Conservation (phyloP, 352 stramenopile species). For the Thalassiosira livingstoniorum region DNA sequence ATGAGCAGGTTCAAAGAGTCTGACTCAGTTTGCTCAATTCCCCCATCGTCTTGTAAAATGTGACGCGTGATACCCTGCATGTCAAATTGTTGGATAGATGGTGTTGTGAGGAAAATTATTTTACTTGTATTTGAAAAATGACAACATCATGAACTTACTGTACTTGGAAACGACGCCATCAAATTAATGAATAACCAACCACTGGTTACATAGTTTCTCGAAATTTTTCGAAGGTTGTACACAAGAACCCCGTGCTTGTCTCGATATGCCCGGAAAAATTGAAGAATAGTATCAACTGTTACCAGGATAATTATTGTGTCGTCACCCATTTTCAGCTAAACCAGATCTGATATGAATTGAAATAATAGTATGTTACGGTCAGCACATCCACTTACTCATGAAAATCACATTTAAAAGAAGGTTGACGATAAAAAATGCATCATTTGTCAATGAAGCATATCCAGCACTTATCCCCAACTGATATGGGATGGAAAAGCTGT, state of each 20-base stretch:
- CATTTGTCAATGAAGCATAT: slow-evolving; percentile 29
- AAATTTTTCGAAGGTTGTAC: slow-evolving; percentile 11
- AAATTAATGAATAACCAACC: slow-evolving; percentile 27
- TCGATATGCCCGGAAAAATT: slow-evolving; percentile 35
- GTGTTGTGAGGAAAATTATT: no score
- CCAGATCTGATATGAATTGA: neutral
- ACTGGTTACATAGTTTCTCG: slow-evolving; percentile 14
- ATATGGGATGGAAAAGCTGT: slow-evolving; percentile 64
- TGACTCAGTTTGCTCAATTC: neutral
- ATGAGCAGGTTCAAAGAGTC: neutral
- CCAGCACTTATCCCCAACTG: slow-evolving; percentile 66
- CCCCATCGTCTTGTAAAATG: no score
- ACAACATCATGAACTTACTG: neutral
- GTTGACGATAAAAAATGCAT: slow-evolving; percentile 25
- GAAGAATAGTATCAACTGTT: slow-evolving; percentile 31
- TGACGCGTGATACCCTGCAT: no score
- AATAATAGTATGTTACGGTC: neutral
- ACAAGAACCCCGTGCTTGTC: slow-evolving; percentile 16
- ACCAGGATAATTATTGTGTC: neutral
- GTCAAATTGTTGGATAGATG: no score
- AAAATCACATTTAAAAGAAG: slow-evolving; percentile 38
- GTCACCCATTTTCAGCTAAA: neutral
- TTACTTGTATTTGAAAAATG: no score
- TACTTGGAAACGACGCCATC: slow-evolving; percentile 11
- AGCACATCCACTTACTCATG: slow-evolving; percentile 26